phyloP scores from a whole-genome alignment of 148 eudicot species.

The Amaranthus hypochondriacus region DNA sequence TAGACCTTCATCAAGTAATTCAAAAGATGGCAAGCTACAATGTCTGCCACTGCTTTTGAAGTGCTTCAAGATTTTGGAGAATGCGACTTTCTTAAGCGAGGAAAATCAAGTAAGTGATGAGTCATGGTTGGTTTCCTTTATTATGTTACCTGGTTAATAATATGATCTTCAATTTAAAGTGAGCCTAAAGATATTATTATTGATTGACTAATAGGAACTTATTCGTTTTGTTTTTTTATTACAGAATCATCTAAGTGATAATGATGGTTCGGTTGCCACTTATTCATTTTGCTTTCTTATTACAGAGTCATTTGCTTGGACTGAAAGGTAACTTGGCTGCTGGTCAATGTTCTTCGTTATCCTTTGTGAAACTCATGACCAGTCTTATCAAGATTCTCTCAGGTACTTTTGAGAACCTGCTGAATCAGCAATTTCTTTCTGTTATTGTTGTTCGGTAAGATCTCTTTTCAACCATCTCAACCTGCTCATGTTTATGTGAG shows the following conservation, averaged over 20 bases:
- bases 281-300: background rate
- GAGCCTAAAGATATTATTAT: background rate
- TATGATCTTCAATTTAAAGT: background rate
- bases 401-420: constrained; percentile 37
- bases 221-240: background rate
- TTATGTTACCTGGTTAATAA: no score
- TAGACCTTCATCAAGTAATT: constrained; percentile 32
- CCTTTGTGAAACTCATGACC: constrained; percentile 60
- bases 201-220: background rate
- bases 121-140: background rate
- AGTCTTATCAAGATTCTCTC: constrained; percentile 80
- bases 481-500: background rate
- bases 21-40: constrained; percentile 47
- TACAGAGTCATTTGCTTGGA: constrained; percentile 76
- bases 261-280: background rate
- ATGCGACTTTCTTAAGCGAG: constrained; percentile 76
- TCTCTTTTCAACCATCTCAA: background rate
- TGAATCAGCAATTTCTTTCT: background rate
- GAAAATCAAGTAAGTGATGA: constrained; percentile 66
- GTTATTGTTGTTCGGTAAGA: background rate
- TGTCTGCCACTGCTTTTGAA: constrained; percentile 61
- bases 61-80: constrained; percentile 89
- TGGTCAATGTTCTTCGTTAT: constrained; percentile 43
- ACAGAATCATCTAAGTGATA: no score
- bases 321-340: constrained; percentile 56